These are phyloP conservation scores for Sphagnum tenellum DNA, from an alignment of 225 moss, liverwort and hornwort species.

Conservation along the genomic window DNA sequence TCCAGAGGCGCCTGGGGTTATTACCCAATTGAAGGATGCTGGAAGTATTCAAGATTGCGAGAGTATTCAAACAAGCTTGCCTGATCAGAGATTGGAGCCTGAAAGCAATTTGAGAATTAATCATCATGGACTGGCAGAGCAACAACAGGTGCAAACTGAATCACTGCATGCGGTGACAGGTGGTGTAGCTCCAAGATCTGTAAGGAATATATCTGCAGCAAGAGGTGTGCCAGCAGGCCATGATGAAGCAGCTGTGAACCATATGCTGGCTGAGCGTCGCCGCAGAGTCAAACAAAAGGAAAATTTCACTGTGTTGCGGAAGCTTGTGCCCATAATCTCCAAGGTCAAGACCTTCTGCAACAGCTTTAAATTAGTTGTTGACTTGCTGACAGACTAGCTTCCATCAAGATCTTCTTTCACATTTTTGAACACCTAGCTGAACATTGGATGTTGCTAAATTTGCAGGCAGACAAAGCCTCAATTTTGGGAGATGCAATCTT, in stretches of 20 bases:
- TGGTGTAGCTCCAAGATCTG: too few relatives aligned
- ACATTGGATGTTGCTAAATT: not conserved
- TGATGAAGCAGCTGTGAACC: slow-evolving; percentile 37
- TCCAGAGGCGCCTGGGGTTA: not conserved
- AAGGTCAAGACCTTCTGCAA: slow-evolving; percentile 33
- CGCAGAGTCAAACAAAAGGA: slow-evolving; percentile 64
- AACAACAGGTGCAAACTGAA: too few relatives aligned
- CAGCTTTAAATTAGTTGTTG: not conserved
- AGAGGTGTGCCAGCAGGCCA: slow-evolving; percentile 20
- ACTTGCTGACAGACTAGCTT: too few relatives aligned
- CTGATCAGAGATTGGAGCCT: not conserved
- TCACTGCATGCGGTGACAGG: too few relatives aligned
- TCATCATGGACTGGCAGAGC: too few relatives aligned
- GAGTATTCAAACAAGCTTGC: not conserved
- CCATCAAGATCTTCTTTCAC: not conserved
- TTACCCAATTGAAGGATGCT: too few relatives aligned
- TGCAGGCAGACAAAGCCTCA: slow-evolving; percentile 85
- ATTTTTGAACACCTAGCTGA: not conserved
- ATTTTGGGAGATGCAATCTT: slow-evolving; percentile 54
- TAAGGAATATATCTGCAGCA: too few relatives aligned
- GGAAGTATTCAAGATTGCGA: too few relatives aligned
- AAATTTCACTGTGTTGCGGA: slow-evolving; percentile 44
- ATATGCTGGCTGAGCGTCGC: slow-evolving; percentile 60
- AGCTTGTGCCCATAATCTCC: slow-evolving; percentile 64
- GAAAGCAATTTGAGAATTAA: too few relatives aligned